Evolutionary conservation across 106 monocot species (phyloP).

Genomic region (Iris macrosiphon): DNA sequence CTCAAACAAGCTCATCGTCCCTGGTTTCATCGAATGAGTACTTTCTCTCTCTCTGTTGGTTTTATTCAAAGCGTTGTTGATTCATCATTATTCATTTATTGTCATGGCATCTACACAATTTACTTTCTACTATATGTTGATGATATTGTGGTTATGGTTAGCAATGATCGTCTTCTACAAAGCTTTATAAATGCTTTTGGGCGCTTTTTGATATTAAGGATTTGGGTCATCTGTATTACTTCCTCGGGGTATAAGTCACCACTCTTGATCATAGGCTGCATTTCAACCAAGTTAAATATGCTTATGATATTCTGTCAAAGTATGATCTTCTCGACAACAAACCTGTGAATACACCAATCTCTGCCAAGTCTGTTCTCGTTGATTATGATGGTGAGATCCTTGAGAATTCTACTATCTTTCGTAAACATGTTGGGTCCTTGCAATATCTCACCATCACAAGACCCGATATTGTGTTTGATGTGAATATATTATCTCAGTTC

Average conservation of each 20-base stretch:
- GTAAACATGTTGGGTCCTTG: neutral
- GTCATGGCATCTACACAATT: neutral
- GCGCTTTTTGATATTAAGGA: neutral
- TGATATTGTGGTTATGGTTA: neutral
- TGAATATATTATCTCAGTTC: neutral
- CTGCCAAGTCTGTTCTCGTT: neutral
- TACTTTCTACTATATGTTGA: conserved; percentile 2
- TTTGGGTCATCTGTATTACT: neutral
- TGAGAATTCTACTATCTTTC: too few relatives aligned
- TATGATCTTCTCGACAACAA: neutral
- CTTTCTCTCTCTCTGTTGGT: neutral
- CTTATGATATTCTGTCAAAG: too few relatives aligned
- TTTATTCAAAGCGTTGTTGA: neutral
- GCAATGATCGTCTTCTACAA: neutral
- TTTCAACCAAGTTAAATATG: neutral
- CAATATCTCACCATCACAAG: neutral
- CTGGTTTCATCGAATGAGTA: neutral
- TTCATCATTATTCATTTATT: neutral
- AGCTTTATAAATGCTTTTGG: neutral
- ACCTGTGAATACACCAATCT: neutral
- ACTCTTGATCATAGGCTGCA: neutral
- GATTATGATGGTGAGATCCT: neutral
- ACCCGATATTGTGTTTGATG: neutral
- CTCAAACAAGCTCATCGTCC: conserved; percentile 7
- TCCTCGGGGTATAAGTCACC: neutral